A percentile compares a stretch with the other conserved stretches of the same genome.
Conservation (phyloP, 2,329 filamentous ascomycete species). For the Exophiala aquamarina region DNA sequence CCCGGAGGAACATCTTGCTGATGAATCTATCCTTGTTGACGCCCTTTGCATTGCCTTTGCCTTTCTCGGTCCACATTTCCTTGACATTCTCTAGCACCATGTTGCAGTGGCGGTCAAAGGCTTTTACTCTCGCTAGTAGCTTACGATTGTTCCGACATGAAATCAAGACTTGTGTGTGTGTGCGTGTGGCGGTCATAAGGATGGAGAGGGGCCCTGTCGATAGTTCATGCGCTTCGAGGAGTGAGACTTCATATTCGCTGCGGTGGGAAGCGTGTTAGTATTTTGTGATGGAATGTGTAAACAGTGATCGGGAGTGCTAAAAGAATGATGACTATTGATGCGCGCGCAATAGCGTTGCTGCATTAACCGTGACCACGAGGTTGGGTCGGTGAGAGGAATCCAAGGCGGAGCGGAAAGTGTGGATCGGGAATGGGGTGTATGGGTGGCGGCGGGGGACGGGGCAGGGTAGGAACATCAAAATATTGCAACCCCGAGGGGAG, state of each 20-base stretch:
- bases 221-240: conserved; percentile 77
- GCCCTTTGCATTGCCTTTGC: conserved; percentile 82
- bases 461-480: conserved; percentile 18
- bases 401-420: conserved; percentile 27
- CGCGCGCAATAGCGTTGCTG: conserved; percentile 1
- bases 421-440: conserved; percentile 19
- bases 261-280: conserved; percentile 26
- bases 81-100: conserved; percentile 98
- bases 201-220: conserved; percentile 83
- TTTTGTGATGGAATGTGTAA: not conserved
- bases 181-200: conserved; percentile 92
- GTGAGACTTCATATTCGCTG: conserved; percentile 87
- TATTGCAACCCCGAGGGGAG: conserved; percentile 1
- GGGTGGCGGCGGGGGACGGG: conserved; percentile 20
- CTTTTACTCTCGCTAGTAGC: conserved; percentile 93
- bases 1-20: conserved; percentile 93
- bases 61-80: conserved; percentile 99
- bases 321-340: not conserved
- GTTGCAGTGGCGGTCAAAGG: conserved; percentile 98
- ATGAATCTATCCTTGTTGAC: conserved; percentile 99
- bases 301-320: conserved; percentile 2
- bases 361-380: conserved; percentile 7
- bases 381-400: conserved; percentile 9
- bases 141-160: conserved; percentile 98
- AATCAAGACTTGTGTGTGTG: conserved; percentile 93